phyloP scores from a whole-genome alignment of 148 eudicot genomes.

The Nepenthes mirabilis region DNA sequence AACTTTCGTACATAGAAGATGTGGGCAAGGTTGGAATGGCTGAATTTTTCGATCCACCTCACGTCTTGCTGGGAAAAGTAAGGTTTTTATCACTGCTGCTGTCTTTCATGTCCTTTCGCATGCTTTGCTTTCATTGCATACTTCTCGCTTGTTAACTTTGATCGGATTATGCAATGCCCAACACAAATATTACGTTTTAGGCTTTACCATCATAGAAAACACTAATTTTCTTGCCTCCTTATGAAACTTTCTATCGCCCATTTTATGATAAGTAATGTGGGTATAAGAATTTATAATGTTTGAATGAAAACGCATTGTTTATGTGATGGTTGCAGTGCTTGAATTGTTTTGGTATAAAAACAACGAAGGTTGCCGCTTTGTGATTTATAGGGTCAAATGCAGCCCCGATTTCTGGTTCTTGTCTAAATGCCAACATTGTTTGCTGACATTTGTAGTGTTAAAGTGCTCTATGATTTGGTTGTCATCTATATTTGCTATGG shows the following conservation, averaged over 20 bases:
- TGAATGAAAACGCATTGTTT: no score
- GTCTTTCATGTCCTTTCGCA: background rate
- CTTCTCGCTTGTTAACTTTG: slow-evolving; percentile 11
- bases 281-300: no score
- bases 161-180: slow-evolving; percentile 1
- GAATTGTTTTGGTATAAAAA: no score
- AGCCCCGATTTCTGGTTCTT: no score
- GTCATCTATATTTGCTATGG: no score
- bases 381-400: no score
- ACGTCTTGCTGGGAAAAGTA: slow-evolving; percentile 48
- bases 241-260: background rate
- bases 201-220: slow-evolving; percentile 1
- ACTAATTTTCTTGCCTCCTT: background rate
- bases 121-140: background rate
- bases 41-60: slow-evolving; percentile 58
- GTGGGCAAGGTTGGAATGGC: slow-evolving; percentile 82
- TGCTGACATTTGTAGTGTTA: no score
- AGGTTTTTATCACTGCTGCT: background rate
- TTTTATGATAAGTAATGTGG: background rate
- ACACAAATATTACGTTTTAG: background rate
- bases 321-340: no score
- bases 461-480: no score
- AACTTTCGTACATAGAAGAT: slow-evolving; percentile 75
- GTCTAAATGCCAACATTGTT: no score
- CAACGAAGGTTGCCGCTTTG: no score